These are phyloP conservation scores for Neospora caninum DNA, from an alignment of 169 alveolate genomes.

Conservation along the genomic window DNA sequence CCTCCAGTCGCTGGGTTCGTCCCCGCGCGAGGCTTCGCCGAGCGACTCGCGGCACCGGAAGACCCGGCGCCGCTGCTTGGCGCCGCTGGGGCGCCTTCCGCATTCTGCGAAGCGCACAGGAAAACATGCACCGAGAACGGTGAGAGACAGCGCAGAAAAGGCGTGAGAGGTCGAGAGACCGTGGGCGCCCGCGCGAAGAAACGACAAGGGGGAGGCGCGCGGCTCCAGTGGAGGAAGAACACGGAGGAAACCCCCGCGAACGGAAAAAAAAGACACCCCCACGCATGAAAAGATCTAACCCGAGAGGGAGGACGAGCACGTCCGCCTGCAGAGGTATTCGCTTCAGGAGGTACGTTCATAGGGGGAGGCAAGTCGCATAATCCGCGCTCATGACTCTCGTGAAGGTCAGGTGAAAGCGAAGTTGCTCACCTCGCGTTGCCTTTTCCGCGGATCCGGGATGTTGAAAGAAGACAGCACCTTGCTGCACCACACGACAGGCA, in stretches of 20 bases:
- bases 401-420: background rate
- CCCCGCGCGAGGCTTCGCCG: background rate
- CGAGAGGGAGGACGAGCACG: too few species aligned
- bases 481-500: constrained; percentile 36
- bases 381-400: background rate
- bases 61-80: background rate
- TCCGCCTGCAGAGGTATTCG: background rate
- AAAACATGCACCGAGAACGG: background rate
- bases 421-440: constrained; percentile 58
- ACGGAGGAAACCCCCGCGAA: too few species aligned
- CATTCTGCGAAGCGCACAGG: background rate
- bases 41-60: background rate
- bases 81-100: background rate
- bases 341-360: background rate
- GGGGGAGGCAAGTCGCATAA: too few species aligned
- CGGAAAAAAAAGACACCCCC: too few species aligned
- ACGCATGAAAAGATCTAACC: too few species aligned
- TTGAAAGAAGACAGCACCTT: constrained; percentile 40
- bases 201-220: too few species aligned
- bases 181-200: too few species aligned
- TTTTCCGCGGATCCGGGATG: constrained; percentile 57
- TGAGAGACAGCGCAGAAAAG: too few species aligned
- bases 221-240: too few species aligned
- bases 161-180: too few species aligned
- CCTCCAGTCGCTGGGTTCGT: background rate